Percentiles rank a stretch among this genome's conserved stretches.
Conservation (phyloP, 1,284 basidiomycete species). For the Pascua sp. region DNA sequence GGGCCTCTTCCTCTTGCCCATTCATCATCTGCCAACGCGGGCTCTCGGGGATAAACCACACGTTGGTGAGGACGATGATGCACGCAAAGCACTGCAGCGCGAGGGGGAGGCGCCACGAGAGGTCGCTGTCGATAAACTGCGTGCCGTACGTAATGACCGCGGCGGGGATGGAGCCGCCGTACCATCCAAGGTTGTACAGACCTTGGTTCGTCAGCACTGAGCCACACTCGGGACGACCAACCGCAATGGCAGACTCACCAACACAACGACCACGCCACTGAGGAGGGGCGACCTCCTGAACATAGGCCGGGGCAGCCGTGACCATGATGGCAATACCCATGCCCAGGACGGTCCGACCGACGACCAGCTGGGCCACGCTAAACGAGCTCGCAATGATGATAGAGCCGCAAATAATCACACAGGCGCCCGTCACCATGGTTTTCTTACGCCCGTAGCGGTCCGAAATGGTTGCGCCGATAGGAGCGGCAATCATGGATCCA, state of each 20-base stretch:
- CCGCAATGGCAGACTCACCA: too few relatives aligned
- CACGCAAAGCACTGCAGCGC: conserved; percentile 19
- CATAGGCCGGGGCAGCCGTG: conserved; percentile 55
- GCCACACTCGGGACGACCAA: too few relatives aligned
- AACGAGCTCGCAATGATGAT: conserved; percentile 33
- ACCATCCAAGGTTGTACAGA: conserved; percentile 45
- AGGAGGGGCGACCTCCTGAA: conserved; percentile 58
- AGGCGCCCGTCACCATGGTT: conserved; percentile 55
- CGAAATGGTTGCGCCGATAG: background rate
- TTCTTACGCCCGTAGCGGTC: conserved; percentile 56
- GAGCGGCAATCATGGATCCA: background rate
- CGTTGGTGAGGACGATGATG: background rate
- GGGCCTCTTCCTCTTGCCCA: conserved; percentile 31
- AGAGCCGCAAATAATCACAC: conserved; percentile 50
- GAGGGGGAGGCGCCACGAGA: conserved; percentile 26
- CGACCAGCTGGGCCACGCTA: conserved; percentile 33
- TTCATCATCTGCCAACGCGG: conserved; percentile 43
- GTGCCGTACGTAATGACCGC: conserved; percentile 8
- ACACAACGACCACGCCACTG: conserved; percentile 60
- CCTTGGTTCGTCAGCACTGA: conserved; percentile 45
- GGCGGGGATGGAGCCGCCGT: conserved; percentile 27
- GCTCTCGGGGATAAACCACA: conserved; percentile 34
- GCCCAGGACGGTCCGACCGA: conserved; percentile 49
- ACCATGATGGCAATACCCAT: conserved; percentile 47
- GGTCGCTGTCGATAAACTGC: conserved; percentile 15